Evolutionary conservation across 1,139 yeast genomes (phyloP).

Genomic region (Hanseniaspora gamundiae): DNA sequence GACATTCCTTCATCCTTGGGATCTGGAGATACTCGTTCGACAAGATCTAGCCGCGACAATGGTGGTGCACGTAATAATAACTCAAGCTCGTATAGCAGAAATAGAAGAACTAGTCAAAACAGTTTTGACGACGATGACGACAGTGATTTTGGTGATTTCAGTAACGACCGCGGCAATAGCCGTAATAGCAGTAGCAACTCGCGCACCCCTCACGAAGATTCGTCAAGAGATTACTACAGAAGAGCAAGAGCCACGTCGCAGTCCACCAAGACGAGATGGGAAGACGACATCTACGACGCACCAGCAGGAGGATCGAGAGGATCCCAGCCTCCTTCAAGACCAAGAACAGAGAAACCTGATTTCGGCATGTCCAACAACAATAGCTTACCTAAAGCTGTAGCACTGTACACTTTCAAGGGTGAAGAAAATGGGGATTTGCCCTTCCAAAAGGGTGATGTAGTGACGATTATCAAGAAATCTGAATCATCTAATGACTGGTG

Average conservation of each 20-base stretch:
- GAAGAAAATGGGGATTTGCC: conserved; percentile 87
- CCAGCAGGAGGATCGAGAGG: conserved; percentile 10
- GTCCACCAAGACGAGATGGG: conserved; percentile 46
- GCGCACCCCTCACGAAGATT: not conserved
- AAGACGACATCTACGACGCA: conserved; percentile 66
- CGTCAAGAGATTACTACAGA: conserved; percentile 15
- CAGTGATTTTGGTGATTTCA: conserved; percentile 8
- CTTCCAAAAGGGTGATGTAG: conserved; percentile 91
- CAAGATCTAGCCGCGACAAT: conserved; percentile 11
- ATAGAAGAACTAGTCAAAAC: conserved; percentile 6
- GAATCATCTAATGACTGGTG: conserved; percentile 95
- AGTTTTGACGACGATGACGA: conserved; percentile 7
- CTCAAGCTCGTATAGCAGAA: conserved; percentile 9
- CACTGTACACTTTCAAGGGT: conserved; percentile 64
- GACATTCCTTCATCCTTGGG: conserved; percentile 26
- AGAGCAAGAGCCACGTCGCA: conserved; percentile 5
- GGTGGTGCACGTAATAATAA: conserved; percentile 6
- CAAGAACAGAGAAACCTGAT: conserved; percentile 42
- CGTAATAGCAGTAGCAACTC: too few species aligned
- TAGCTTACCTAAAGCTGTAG: conserved; percentile 67
- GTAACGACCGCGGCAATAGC: conserved; percentile 8
- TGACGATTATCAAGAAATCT: conserved; percentile 72
- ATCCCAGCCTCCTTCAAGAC: conserved; percentile 23
- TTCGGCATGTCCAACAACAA: conserved; percentile 26
- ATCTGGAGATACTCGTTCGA: conserved; percentile 20